Evolutionary conservation across 305 asterid genomes (phyloP), one percentile per base, ranked within the genome.

Genomic region (Caryopteris hybrid): DNA sequence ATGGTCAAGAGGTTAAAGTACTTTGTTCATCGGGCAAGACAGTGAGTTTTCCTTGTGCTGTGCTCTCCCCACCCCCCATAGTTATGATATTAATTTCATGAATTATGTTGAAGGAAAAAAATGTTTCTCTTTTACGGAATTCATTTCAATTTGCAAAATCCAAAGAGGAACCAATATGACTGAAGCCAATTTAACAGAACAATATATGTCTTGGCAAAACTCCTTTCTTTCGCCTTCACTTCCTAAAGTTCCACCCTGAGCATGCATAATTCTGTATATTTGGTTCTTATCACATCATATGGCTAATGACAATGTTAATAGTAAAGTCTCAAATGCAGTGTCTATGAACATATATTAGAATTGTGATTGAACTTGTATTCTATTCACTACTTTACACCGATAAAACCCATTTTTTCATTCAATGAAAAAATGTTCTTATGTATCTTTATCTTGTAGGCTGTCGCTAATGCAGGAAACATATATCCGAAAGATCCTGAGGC

Each of bases 401-500:
- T 41, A 20, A 61, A 64, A 64, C n/a, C 8, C 50, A 59, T 56
- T 57, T 43, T 42, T 3, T 25, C 4, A 55, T 43, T 55, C 47
- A 43, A 57, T 6, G 1, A 9, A n/a, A 25, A 58, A 21, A 51
- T 9, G 13, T 38, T n/a, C 33, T 48, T 58, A 55, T 76, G 62
- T 67, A 50, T 64, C 9, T 48, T 53, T 42, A 63, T 69, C 61
- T 72, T 74, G 65, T 74, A 89, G 96, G 86, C 81, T 78, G 84
- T 69, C 52, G 81, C 82, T 54, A 76, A 64, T 74, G 69, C 77
- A 71, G 76, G 70, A 62, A 75, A 78, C 64, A 79, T 76, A 46
- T 76, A 74, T 45, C 87, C 95, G 22, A 85, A 83, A 82, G 97
- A 90, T 79, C 79, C 75, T 2, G 97, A 86, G 66, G 91, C 93